Percentiles rank a stretch among this genome's conserved stretches.
phyloP scores from a whole-genome alignment of 2,329 filamentous ascomycete genomes.

The Metarhizium album region DNA sequence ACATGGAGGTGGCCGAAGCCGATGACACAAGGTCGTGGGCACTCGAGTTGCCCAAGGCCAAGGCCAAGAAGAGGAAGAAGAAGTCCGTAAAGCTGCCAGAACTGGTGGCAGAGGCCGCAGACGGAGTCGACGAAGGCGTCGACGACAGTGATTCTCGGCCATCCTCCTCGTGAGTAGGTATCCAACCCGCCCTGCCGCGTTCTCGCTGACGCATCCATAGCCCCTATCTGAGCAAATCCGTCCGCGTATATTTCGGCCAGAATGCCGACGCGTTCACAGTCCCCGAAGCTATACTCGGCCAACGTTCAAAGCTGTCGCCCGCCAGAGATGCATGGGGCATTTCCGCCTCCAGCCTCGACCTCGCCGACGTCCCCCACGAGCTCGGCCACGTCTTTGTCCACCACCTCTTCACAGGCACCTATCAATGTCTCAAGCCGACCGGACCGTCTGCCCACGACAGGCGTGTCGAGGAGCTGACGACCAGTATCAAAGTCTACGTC shows the following conservation, averaged over 20 bases:
- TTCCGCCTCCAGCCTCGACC: not conserved
- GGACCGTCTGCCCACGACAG: not conserved
- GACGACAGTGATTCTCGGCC: not conserved
- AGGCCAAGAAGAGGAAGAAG: not conserved
- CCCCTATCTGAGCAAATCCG: not conserved
- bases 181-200: not conserved
- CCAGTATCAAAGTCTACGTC: not conserved
- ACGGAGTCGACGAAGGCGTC: not conserved
- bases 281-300: not conserved
- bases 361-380: not conserved
- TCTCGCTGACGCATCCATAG: not conserved
- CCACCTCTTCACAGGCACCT: not conserved
- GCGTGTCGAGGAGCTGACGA: not conserved
- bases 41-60: too few relatives aligned
- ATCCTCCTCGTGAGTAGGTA: not conserved
- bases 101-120: not conserved
- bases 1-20: too few relatives aligned
- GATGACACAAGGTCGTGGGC: too few relatives aligned
- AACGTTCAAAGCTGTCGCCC: not conserved
- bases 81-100: not conserved
- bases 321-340: not conserved
- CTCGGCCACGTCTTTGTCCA: not conserved
- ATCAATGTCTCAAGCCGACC: not conserved
- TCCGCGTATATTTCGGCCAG: not conserved
- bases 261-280: not conserved